Conservation (phyloP, 2,329 filamentous ascomycete genomes). For the Fusarium euwallaceae region DNA sequence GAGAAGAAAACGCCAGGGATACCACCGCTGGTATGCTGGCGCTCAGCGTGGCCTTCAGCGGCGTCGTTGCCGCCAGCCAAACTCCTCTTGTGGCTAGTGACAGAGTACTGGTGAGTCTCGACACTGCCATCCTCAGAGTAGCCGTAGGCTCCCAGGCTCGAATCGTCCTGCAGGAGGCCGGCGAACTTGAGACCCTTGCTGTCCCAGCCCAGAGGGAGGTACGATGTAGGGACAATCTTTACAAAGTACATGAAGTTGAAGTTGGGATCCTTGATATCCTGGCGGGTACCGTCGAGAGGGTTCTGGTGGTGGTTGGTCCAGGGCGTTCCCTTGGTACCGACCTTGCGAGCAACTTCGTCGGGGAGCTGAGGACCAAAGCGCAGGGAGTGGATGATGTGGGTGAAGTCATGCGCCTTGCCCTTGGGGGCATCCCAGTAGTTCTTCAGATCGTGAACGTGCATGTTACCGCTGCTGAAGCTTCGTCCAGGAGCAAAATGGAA, state of each 20-base stretch:
- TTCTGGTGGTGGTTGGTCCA: slow-evolving; percentile 95
- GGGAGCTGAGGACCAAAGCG: slow-evolving; percentile 94
- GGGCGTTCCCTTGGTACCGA: slow-evolving; percentile 63
- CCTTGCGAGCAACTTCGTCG: slow-evolving; percentile 73
- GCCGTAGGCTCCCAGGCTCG: slow-evolving; percentile 68
- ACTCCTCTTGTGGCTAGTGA: slow-evolving; percentile 95
- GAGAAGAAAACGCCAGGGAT: slow-evolving; percentile 99
- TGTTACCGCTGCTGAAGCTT: slow-evolving; percentile 94
- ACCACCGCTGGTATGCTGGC: slow-evolving; percentile 88
- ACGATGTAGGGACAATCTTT: slow-evolving; percentile 97
- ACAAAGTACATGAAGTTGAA: slow-evolving; percentile 99
- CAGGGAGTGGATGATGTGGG: slow-evolving; percentile 87
- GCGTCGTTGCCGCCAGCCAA: slow-evolving; percentile 86
- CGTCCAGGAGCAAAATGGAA: slow-evolving; percentile 98
- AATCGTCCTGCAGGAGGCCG: slow-evolving; percentile 64
- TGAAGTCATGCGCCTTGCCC: slow-evolving; percentile 83
- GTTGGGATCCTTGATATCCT: slow-evolving; percentile 83
- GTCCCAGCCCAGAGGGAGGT: slow-evolving; percentile 92
- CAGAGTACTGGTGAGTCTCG: slow-evolving; percentile 98
- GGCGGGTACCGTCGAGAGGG: slow-evolving; percentile 84
- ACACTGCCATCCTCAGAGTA: slow-evolving; percentile 80
- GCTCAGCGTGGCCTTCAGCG: slow-evolving; percentile 91
- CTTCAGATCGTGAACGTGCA: slow-evolving; percentile 97
- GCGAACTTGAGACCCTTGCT: slow-evolving; percentile 59
- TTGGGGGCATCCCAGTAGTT: slow-evolving; percentile 87